Conservation (phyloP, 106 monocot species). For the Xerophyta viscosa region DNA sequence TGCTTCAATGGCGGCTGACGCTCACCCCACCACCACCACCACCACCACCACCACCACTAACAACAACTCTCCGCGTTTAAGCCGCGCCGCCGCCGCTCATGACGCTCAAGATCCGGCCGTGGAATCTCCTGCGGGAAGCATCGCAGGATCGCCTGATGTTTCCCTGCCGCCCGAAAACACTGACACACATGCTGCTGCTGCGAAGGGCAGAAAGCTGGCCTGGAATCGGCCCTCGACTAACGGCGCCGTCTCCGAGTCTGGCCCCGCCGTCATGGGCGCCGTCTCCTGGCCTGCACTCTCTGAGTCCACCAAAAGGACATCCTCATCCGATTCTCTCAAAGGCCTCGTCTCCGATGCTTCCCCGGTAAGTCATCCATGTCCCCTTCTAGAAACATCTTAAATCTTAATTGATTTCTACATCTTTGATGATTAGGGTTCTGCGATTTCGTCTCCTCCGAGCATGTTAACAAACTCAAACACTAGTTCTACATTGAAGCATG, state of each 20-base stretch:
- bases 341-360: slow-evolving; percentile 27
- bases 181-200: no score
- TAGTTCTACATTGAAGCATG: neutral
- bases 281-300: slow-evolving; percentile 22
- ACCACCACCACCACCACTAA: no score
- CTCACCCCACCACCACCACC: no score
- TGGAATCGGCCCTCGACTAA: slow-evolving; percentile 20
- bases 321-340: slow-evolving; percentile 11
- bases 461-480: neutral
- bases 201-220: slow-evolving; percentile 8
- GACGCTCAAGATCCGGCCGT: no score
- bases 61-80: no score
- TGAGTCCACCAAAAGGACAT: slow-evolving; percentile 4
- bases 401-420: neutral
- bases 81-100: no score
- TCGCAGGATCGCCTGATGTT: no score
- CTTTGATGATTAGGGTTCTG: slow-evolving; percentile 9
- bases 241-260: slow-evolving; percentile 3
- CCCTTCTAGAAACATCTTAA: no score
- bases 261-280: slow-evolving; percentile 14
- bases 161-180: no score
- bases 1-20: no score
- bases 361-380: neutral
- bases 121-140: no score
- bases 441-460: neutral